These are phyloP conservation scores for Afroboletus lepidellus DNA, from an alignment of 1,284 basidiomycete species.

Conservation along the genomic window DNA sequence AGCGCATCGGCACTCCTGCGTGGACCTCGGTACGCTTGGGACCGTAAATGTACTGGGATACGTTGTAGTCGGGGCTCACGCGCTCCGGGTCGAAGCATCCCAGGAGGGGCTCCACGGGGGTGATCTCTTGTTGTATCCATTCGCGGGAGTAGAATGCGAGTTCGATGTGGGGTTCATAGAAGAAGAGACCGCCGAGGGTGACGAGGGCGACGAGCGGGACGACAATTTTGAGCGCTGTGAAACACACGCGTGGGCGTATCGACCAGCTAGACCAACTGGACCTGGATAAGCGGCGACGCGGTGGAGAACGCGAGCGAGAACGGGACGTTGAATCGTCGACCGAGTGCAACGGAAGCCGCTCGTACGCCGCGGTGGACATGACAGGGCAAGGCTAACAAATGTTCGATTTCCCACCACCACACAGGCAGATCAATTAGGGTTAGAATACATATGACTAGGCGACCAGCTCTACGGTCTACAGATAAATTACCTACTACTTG, in stretches of 20 bases:
- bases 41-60: conserved; percentile 58
- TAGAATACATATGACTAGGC: no score
- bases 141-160: conserved; percentile 69
- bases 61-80: conserved; percentile 68
- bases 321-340: conserved; percentile 20
- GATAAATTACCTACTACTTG: conserved; percentile 5
- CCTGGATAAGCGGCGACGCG: conserved; percentile 19
- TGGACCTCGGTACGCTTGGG: conserved; percentile 68
- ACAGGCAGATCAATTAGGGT: no score
- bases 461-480: neutral
- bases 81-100: conserved; percentile 71
- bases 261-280: conserved; percentile 1
- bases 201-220: conserved; percentile 40
- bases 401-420: neutral
- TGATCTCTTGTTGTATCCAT: conserved; percentile 74
- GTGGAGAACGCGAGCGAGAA: conserved; percentile 22
- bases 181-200: conserved; percentile 48
- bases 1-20: conserved; percentile 70
- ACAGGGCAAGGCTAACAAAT: neutral
- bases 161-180: conserved; percentile 83
- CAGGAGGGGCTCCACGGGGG: conserved; percentile 53
- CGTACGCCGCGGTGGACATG: conserved; percentile 31
- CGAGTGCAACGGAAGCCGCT: conserved; percentile 32
- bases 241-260: conserved; percentile 27
- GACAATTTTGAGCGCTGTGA: conserved; percentile 27